Evolutionary conservation across 1,139 yeast species (phyloP), one percentile per base, ranked within the genome.

Genomic region (Geotrichum phurueaensis): DNA sequence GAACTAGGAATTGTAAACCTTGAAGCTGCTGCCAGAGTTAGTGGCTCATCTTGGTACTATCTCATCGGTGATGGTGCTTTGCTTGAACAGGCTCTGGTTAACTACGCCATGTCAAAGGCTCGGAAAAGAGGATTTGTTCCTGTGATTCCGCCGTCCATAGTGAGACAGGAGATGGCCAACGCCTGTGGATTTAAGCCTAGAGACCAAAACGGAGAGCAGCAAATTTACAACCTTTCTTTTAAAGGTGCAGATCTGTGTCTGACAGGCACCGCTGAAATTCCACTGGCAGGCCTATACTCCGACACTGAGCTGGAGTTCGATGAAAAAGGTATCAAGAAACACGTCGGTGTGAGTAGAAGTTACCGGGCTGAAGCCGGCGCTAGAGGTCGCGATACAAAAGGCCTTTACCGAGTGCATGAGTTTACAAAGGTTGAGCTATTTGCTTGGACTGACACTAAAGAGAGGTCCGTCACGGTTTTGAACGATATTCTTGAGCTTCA

Each of bases 361-460:
- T 95, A 85, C 70, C 80, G 99, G 65, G 97, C 98, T 0, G 99
- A 95, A 72, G 99, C 99, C 0, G 99, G 99, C 1, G 95, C 99
- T 1, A 81, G 97, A 62, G 99, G 99, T 1, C 83, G 83, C 66
- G 97, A 91, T 66, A 90, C 98, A 0, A 85, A 86, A 68, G 99
- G 99, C 0, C 77, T 95, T 1, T 95, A 94, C 69, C 78, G 99
- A 59, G 98, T 95, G 15, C 99, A 95, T 70, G 99, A 95, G 75
- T 95, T 95, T 72, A 89, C 96, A n/a, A 95, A 95, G 71, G 96
- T 94, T 0, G 99, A 95, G 72, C 76, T 95, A 59, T 94, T 94
- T 70, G 87, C 88, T 56, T 94, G 96, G 87, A 61, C 72, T 75
- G 67, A 68, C 22, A 76, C 79, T 2, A 79, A 77, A 1, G 65